Base-by-base conservation (phyloP, 2,329 filamentous ascomycete species). In the Dendryphion nanum region DNA sequence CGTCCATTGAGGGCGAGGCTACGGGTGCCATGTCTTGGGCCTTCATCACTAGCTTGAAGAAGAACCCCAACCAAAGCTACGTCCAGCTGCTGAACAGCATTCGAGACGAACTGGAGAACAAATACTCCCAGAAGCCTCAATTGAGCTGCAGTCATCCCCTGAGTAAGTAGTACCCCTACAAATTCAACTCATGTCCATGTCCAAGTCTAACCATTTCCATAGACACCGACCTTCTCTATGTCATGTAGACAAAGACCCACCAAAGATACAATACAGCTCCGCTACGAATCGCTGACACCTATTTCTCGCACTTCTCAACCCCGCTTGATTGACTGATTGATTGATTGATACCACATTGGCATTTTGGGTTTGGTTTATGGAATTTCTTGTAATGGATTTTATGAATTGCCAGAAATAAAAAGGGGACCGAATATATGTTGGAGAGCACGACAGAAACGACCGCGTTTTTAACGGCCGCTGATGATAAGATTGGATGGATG, bases 21-120 rank as follows among this genome's bases (percentile, higher is more conserved):
- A 98, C 93, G 0, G 93, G 93, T 38, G 93, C 93, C 66, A 97
- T 98, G 93, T 95, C 89, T 3, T 96, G 86, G 82, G 93, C 93
- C 2, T 98, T 98, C 66, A 93, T 98, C 66, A 82, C 78, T 1
- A 85, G 90, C 15, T 77, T 97, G 59, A 90, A 86, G 75, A 89
- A 90, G 73, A 95, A 95, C 61, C 89, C 89, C 1, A 85, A 95
- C 63, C 93, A 97, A 73, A 95, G 86, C 70, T 98, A 98, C 61
- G 87, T 97, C 35, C 84, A 96, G 73, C 74, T 98, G 41, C 78
- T 98, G 51, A 97, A 96, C 75, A 95, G 84, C 67, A 90, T 98
- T 58, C 86, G 93, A 41, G 90, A 95, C 40, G 84, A 96, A 59
- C 75, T 98, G 42, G 74, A 86, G 50, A 80, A 80, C 26, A 93